These are phyloP conservation scores for Meyerozyma sp. DNA, from an alignment of 1,139 yeast species.

Conservation along the genomic window DNA sequence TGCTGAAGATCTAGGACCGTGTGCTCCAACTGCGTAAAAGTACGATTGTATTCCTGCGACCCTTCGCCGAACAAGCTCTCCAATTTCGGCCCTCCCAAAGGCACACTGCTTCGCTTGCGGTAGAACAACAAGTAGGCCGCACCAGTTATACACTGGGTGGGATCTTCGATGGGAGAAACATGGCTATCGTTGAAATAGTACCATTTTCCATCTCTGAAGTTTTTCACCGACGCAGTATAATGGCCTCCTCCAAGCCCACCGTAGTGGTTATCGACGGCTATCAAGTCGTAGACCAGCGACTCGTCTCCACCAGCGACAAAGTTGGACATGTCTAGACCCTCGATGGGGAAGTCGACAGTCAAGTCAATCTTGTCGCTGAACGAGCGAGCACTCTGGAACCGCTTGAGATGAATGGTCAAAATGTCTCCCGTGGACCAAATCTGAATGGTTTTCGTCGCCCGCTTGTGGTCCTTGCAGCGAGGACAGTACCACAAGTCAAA, in stretches of 20 bases:
- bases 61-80: slow-evolving; percentile 9
- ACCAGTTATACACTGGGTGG: slow-evolving; percentile 61
- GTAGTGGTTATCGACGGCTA: slow-evolving; percentile 92
- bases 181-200: slow-evolving; percentile 86
- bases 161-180: slow-evolving; percentile 55
- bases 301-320: slow-evolving; percentile 42
- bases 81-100: slow-evolving; percentile 34
- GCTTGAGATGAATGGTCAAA: slow-evolving; percentile 79
- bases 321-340: slow-evolving; percentile 66
- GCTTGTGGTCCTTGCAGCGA: slow-evolving; percentile 77
- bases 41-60: slow-evolving; percentile 2
- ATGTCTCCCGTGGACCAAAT: slow-evolving; percentile 92
- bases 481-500: slow-evolving; percentile 97
- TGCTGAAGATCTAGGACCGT: slow-evolving; percentile 3
- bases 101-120: slow-evolving; percentile 44
- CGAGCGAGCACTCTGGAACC: slow-evolving; percentile 82
- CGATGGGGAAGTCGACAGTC: slow-evolving; percentile 82
- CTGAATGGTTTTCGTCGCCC: slow-evolving; percentile 87
- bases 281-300: slow-evolving; percentile 62
- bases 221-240: slow-evolving; percentile 85
- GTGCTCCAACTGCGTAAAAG: slow-evolving; percentile 1
- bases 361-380: slow-evolving; percentile 88
- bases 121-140: slow-evolving; percentile 89
- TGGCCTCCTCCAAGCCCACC: slow-evolving; percentile 99
- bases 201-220: slow-evolving; percentile 76